Base-by-base conservation (phyloP, 257 asterid genomes). In the Przewalskia tangutica region DNA sequence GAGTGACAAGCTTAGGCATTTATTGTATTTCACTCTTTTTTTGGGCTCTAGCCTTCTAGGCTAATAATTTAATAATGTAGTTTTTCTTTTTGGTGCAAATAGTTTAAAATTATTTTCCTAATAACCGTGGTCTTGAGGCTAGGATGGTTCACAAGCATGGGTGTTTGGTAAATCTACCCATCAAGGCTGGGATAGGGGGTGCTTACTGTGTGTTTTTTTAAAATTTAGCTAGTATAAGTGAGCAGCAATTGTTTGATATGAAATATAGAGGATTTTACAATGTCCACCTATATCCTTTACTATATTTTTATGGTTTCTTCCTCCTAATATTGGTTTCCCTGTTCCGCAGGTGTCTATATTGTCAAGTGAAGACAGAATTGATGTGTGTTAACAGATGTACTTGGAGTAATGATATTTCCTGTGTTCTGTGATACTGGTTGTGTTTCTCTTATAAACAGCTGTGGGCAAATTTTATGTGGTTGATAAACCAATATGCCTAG, bases 401-500 rank as follows among this genome's bases (percentile, higher is more conserved):
- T 77, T 73, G 89, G 85, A 88, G 91, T 89, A 27, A 27, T 27
- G 32, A 27, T 27, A 27, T 27, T 27, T 27, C 32, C 32, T 27
- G 32, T 27, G 32, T 27, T 27, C 32, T 0, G 32, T 27, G 32
- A 27, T 27, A 27, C 32, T 27, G 32, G 32, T 81, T 83, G 89
- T 77, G 50, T 82, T 83, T 82, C 81, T 82, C 76, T 77, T 55
- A 62, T 84, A 60, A 83, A 54, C 82, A 73, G 77, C 75, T 85
- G 68, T 64, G 11, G 55, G 85, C 34, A 60, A 82, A 65, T 85
- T 82, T 86, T 16, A 81, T 59, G 81, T 78, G 14, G 60, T 80
- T 75, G 84, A 85, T 50, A 80, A 83, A 64, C 81, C 77, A 90
- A 88, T 85, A 95, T 95, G 98, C 97, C 92, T 67, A 89, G 92